These are phyloP conservation scores for Stemphylium vesicarium DNA, from an alignment of 2,329 filamentous ascomycete genomes.

Conservation along the genomic window DNA sequence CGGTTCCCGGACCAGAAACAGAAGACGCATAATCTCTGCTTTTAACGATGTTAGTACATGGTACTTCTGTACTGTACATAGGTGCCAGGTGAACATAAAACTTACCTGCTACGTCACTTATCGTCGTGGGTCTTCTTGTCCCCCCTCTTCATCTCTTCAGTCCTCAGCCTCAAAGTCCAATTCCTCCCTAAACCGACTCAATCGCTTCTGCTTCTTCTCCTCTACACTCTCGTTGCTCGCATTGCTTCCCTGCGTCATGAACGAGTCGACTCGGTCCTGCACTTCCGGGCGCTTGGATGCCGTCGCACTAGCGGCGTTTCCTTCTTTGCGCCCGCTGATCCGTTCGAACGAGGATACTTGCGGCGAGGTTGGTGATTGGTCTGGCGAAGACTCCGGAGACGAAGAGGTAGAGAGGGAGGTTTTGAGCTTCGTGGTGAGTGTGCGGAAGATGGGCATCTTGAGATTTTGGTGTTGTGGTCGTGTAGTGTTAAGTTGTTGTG, in stretches of 20 bases:
- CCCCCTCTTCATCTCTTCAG: slow-evolving; percentile 11
- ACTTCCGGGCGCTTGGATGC: slow-evolving; percentile 20
- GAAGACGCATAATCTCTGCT: slow-evolving; percentile 6
- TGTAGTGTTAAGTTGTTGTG: not conserved
- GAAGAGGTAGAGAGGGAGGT: slow-evolving; percentile 34
- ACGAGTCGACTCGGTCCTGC: slow-evolving; percentile 27
- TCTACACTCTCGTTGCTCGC: slow-evolving; percentile 19
- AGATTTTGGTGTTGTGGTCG: not conserved
- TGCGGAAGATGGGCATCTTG: slow-evolving; percentile 41
- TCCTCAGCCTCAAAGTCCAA: slow-evolving; percentile 23
- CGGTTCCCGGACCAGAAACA: slow-evolving; percentile 7
- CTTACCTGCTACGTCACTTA: slow-evolving; percentile 14
- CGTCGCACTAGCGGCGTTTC: slow-evolving; percentile 7
- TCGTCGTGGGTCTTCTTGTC: not conserved
- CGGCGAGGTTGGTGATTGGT: slow-evolving; percentile 22
- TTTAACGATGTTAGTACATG: slow-evolving; percentile 1
- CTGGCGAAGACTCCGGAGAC: slow-evolving; percentile 28
- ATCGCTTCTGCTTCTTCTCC: slow-evolving; percentile 30
- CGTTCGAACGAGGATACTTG: slow-evolving; percentile 33
- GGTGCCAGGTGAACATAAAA: not conserved
- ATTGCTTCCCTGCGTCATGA: slow-evolving; percentile 25
- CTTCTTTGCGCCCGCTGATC: slow-evolving; percentile 30
- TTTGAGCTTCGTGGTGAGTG: slow-evolving; percentile 40
- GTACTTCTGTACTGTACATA: not conserved
- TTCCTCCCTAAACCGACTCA: slow-evolving; percentile 44